Base-by-base conservation (phyloP, 176 grass and related monocot species). In the Juncus effusus region DNA sequence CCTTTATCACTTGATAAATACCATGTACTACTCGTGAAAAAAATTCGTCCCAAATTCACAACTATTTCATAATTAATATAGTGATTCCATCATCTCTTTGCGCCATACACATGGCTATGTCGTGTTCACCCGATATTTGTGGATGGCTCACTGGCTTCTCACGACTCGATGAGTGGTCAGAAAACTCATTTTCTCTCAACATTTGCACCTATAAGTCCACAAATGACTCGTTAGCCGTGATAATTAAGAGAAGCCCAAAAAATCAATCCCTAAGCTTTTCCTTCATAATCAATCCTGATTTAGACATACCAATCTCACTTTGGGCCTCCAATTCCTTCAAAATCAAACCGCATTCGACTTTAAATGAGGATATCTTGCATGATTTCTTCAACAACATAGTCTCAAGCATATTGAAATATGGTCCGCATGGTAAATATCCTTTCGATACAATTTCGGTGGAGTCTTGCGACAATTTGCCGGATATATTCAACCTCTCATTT, bases 311-410 rank as follows among this genome's bases (percentile, higher is more conserved):
- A 3, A 83, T 84, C 53, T 54, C 80, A 28, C 83, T 95, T 6
- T 90, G 83, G 90, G 79, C 61, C 56, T 84, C 86, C 10, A 69
- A 50, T 50, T 64, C 41, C 15, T 79, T 80, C 16, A 74, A 37
- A 51, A 47, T 47, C 44, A 47, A 47, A 47, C 44, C 44, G 9
- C 9, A 47, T 47, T 47, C 44, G 9, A 47, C 44, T 9, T 45
- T 51, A n/a, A 79, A 63, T 13, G 77, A 63, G 51, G 83, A 90
- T 28, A 28, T 54, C 7, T 38, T 61, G 10, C 9, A 11, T 2
- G 37, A 60, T 15, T 64, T 90, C 36, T 75, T 90, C 58, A 72
- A 74, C 10, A 76, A 82, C 59, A 81, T 90, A 13, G 45, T 87
- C 9, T 76, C 64, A 36, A 74, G 77, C 1, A 75, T 95, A 37